Conservation (phyloP, 768 basidiomycete species). For the Phylloporus arenicola region DNA sequence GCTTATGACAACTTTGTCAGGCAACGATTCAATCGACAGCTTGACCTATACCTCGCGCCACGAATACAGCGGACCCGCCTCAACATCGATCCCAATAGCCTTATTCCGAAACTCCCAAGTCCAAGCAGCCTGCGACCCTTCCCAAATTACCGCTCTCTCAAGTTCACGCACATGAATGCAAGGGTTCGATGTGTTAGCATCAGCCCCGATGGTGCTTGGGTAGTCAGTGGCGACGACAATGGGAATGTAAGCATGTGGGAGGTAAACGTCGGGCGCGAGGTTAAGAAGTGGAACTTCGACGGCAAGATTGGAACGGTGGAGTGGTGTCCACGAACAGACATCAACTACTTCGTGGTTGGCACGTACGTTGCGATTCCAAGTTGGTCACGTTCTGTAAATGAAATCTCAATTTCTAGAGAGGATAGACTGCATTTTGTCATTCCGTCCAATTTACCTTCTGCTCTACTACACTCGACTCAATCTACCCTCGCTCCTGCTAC, state of each 20-base stretch:
- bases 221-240: conserved; percentile 83
- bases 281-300: conserved; percentile 80
- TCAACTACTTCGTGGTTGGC: conserved; percentile 72
- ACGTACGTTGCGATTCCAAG: conserved; percentile 48
- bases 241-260: conserved; percentile 91
- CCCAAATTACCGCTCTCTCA: conserved; percentile 78
- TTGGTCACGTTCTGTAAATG: conserved; percentile 4
- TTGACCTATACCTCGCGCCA: conserved; percentile 95
- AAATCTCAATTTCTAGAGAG: conserved; percentile 47
- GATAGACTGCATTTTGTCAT: conserved; percentile 74
- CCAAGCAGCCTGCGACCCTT: conserved; percentile 90
- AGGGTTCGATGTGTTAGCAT: conserved; percentile 71
- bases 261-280: conserved; percentile 79
- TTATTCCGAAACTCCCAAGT: conserved; percentile 92
- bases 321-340: conserved; percentile 89
- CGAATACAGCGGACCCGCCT: conserved; percentile 82
- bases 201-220: conserved; percentile 90
- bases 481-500: conserved; percentile 56
- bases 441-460: conserved; percentile 68
- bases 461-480: conserved; percentile 54
- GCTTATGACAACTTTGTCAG: conserved; percentile 90
- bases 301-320: conserved; percentile 78
- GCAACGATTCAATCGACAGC: conserved; percentile 87
- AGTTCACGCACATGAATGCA: conserved; percentile 59
- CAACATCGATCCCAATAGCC: conserved; percentile 84